Base-by-base conservation (phyloP, 768 basidiomycete species). In the Suillus variegatus region DNA sequence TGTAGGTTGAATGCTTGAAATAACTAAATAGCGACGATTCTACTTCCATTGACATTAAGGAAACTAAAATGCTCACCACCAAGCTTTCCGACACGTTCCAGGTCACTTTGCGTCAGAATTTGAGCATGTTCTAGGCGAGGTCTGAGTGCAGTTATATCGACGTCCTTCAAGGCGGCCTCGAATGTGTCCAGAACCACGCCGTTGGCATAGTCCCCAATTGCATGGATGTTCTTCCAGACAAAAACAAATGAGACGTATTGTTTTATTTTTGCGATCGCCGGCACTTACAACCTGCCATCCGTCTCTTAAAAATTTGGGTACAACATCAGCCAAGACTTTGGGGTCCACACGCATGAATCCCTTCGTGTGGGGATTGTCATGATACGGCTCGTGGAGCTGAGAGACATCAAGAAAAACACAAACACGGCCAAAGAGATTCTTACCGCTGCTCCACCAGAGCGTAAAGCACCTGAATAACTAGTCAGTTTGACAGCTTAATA, bases 71-170 rank as follows among this genome's bases (percentile, higher is more conserved):
- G 69, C 85, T 69, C 71, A 93, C 94, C 89, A 64, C 94, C 95
- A 9, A 96, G 85, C 67, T 81, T 85, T 22, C 90, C 94, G 18
- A 95, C 82, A 18, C 94, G 85, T 35, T 77, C 77, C 81, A 97
- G 88, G 73, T 97, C 95, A 2, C 79, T 80, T n/a, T 82, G 79
- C 3, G 85, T 88, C 76, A 97, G 83, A 71, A 97, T 88, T 75
- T 97, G 95, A 9, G 93, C 94, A 76, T 98, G 95, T 75, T 98
- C 95, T 14, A 97, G 83, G 32, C 95, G 86, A 56, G 93, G 90
- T 49, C 94, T 82, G 55, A 88, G 77, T 32, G 88, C 86, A 35
- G 85, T 82, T 10, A 91, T 86, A 68, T 91, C 85, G 51, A 80
- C 81, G 32, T 84, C 84, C 64, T 84, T 76, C 61, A 94, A 75